Evolutionary conservation across 805 yeast species (phyloP).

Genomic region (Starmerella sp.): DNA sequence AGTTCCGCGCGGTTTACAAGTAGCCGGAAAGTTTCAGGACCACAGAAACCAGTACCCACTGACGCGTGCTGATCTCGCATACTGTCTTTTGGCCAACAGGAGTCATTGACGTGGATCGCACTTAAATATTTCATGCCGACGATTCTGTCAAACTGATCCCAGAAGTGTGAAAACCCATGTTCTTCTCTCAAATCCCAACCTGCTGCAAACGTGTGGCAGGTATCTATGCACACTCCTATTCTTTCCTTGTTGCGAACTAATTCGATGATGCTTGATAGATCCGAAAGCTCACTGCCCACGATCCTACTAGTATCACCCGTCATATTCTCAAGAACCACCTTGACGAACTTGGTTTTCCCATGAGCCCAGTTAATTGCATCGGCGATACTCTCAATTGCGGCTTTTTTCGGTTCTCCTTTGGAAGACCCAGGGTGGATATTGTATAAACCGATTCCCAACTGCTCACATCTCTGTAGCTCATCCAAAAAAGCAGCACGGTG

Average conservation of each 20-base stretch:
- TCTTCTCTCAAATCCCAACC: conserved; percentile 75
- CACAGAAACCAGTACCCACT: conserved; percentile 79
- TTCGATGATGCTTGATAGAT: conserved; percentile 61
- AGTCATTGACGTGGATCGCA: conserved; percentile 85
- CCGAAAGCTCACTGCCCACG: conserved; percentile 72
- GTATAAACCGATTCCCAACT: conserved; percentile 69
- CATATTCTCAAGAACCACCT: conserved; percentile 89
- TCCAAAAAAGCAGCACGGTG: conserved; percentile 72
- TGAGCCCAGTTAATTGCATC: conserved; percentile 70
- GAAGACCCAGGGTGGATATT: conserved; percentile 86
- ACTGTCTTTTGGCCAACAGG: conserved; percentile 85
- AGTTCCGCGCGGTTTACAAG: conserved; percentile 60
- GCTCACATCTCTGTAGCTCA: conserved; percentile 79
- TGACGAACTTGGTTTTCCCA: conserved; percentile 61
- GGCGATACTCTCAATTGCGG: conserved; percentile 61
- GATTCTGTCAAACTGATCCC: conserved; percentile 61
- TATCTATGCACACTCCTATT: conserved; percentile 93
- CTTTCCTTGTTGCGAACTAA: conserved; percentile 68
- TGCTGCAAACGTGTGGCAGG: conserved; percentile 94
- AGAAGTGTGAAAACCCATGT: conserved; percentile 49
- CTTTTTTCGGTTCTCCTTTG: conserved; percentile 54
- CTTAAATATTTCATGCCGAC: conserved; percentile 66
- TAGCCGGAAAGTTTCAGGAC: conserved; percentile 70
- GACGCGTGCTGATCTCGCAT: conserved; percentile 86
- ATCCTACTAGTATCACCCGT: conserved; percentile 84